These are phyloP conservation scores for Geotrichum ghanense DNA, from an alignment of 805 yeast species.

Conservation along the genomic window DNA sequence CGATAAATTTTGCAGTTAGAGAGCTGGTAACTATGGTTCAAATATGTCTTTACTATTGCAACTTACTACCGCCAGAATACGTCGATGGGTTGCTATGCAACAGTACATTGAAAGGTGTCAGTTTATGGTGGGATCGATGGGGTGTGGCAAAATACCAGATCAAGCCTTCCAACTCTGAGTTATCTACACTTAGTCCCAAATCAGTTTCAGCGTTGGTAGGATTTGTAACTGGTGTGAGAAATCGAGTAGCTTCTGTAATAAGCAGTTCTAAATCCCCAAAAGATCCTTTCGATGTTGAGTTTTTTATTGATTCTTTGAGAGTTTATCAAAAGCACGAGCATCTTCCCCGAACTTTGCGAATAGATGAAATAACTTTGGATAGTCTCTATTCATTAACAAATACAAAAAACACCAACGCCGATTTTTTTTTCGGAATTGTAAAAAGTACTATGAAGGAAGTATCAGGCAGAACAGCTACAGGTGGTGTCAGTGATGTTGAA, in stretches of 20 bases:
- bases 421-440: slow-evolving; percentile 35
- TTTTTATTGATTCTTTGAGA: slow-evolving; percentile 53
- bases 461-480: slow-evolving; percentile 26
- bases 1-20: slow-evolving; percentile 52
- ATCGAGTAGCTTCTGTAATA: slow-evolving; percentile 47
- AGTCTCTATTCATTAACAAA: slow-evolving; percentile 37
- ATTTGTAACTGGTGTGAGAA: slow-evolving; percentile 53
- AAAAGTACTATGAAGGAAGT: slow-evolving; percentile 65
- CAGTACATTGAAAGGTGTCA: slow-evolving; percentile 59
- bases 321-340: slow-evolving; percentile 68
- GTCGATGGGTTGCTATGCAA: slow-evolving; percentile 83
- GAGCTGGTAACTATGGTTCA: slow-evolving; percentile 71
- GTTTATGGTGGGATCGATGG: slow-evolving; percentile 71
- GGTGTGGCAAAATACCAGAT: slow-evolving; percentile 33
- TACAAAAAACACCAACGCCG: slow-evolving; percentile 27
- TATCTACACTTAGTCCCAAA: slow-evolving; percentile 45
- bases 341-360: slow-evolving; percentile 37
- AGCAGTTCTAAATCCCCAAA: slow-evolving; percentile 54
- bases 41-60: slow-evolving; percentile 66
- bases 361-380: slow-evolving; percentile 47
- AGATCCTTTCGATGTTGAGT: slow-evolving; percentile 73
- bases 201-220: slow-evolving; percentile 77
- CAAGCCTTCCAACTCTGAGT: slow-evolving; percentile 29
- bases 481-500: slow-evolving; percentile 23
- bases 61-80: slow-evolving; percentile 50